phyloP scores from a whole-genome alignment of 2,329 filamentous ascomycete genomes.

The Cladosporium sp. region DNA sequence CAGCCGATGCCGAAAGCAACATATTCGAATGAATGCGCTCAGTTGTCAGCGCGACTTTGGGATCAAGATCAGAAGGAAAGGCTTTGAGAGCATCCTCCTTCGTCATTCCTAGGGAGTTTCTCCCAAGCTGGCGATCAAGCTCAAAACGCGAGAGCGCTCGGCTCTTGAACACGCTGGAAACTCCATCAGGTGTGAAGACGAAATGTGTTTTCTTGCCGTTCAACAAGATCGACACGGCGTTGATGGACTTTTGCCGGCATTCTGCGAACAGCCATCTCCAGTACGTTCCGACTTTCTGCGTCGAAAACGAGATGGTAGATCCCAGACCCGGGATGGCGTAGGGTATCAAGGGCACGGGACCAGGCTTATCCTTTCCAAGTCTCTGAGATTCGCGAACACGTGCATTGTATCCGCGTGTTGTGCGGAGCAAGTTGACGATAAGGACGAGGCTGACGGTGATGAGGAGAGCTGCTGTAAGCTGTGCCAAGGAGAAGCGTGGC shows the following conservation, averaged over 20 bases:
- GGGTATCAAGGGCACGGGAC: slow-evolving; percentile 16
- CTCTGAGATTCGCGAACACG: not conserved
- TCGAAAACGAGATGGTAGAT: slow-evolving; percentile 18
- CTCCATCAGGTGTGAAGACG: slow-evolving; percentile 18
- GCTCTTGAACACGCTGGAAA: slow-evolving; percentile 18
- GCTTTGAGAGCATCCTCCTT: slow-evolving; percentile 16
- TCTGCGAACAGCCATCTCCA: slow-evolving; percentile 15
- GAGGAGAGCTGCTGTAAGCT: not conserved
- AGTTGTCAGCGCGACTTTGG: slow-evolving; percentile 11
- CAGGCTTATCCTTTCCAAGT: not conserved
- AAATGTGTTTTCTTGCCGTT: slow-evolving; percentile 17
- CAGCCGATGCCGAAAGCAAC: slow-evolving; percentile 14
- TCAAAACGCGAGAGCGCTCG: slow-evolving; percentile 15
- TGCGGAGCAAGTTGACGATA: slow-evolving; percentile 6
- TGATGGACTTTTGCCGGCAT: slow-evolving; percentile 6
- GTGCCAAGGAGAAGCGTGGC: not conserved
- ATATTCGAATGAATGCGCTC: slow-evolving; percentile 17
- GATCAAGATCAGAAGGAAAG: slow-evolving; percentile 15
- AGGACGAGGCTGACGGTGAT: slow-evolving; percentile 5
- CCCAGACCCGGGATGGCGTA: slow-evolving; percentile 21
- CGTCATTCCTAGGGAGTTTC: slow-evolving; percentile 18
- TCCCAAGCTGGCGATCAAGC: slow-evolving; percentile 19
- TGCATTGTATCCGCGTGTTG: slow-evolving; percentile 3
- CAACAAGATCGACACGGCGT: slow-evolving; percentile 20
- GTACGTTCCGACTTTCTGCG: slow-evolving; percentile 19